Conservation (phyloP, 1,284 basidiomycete species). For the Coniferiporia weirii region DNA sequence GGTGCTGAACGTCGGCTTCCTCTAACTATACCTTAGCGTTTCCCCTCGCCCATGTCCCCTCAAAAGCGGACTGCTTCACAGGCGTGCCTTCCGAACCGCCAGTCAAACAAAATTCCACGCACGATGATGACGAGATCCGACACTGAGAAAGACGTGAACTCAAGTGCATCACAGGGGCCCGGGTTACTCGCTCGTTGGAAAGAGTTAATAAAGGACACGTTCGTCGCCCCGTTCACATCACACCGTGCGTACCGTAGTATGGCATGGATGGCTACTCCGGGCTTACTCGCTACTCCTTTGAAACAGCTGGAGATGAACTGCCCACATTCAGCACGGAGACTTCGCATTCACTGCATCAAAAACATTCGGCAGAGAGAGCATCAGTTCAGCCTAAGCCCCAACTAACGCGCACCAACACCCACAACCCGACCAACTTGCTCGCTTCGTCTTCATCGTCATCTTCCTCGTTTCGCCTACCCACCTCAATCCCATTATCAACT, state of each 20-base stretch:
- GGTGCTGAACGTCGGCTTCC: not conserved
- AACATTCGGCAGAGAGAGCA: not conserved
- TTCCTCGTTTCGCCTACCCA: conserved; percentile 4
- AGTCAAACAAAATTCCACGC: conserved; percentile 5
- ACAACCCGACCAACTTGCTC: conserved; percentile 10
- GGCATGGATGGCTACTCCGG: not conserved
- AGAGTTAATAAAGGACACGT: not conserved
- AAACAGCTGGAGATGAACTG: not conserved
- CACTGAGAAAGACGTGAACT: conserved; percentile 1
- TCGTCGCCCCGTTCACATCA: not conserved
- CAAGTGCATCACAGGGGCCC: not conserved
- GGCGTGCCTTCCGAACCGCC: conserved; percentile 2
- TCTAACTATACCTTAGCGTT: not conserved
- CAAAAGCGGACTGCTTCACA: conserved; percentile 17
- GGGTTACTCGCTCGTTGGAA: conserved; percentile 9
- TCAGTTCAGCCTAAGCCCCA: not conserved
- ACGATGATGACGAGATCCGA: conserved; percentile 3
- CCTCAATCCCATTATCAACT: conserved; percentile 1
- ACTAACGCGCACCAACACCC: not conserved
- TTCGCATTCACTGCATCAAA: not conserved
- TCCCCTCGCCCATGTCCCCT: conserved; percentile 1
- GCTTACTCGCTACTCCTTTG: not conserved
- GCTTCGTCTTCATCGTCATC: conserved; percentile 14
- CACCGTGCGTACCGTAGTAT: not conserved
- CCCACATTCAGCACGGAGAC: not conserved